Evolutionary conservation across 192 early-diverging fungal genomes (phyloP).

Genomic region (Coemansia aciculifera): DNA sequence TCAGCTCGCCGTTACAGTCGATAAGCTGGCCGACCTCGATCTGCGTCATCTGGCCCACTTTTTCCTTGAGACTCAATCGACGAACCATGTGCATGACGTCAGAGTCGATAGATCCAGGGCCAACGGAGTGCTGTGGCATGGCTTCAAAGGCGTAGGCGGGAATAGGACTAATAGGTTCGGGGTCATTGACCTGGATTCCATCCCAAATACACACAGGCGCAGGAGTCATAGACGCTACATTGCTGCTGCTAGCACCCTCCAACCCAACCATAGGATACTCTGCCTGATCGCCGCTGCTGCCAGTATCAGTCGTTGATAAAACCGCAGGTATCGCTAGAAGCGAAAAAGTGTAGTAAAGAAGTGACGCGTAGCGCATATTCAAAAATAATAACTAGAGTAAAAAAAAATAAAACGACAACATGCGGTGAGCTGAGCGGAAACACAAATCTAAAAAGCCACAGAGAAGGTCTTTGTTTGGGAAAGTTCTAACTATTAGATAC

Average conservation of each 20-base stretch:
- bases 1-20: no score
- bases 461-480: background rate
- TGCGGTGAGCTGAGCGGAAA: background rate
- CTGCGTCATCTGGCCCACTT: slow-evolving; percentile 63
- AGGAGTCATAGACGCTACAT: background rate
- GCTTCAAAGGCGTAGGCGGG: slow-evolving; percentile 14
- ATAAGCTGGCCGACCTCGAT: no score
- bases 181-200: slow-evolving; percentile 17
- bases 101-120: slow-evolving; percentile 41
- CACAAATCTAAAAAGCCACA: background rate
- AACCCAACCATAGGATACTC: background rate
- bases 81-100: slow-evolving; percentile 54
- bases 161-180: slow-evolving; percentile 8
- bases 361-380: background rate
- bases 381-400: background rate
- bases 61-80: slow-evolving; percentile 56
- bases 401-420: background rate
- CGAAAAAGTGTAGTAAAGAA: background rate
- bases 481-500: background rate
- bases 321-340: background rate
- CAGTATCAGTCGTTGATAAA: background rate
- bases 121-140: background rate
- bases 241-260: background rate
- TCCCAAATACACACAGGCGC: slow-evolving; percentile 14
- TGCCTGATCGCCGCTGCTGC: background rate